Evolutionary conservation across 257 asterid genomes (phyloP).

Genomic region (Solanum pinnatisectum): DNA sequence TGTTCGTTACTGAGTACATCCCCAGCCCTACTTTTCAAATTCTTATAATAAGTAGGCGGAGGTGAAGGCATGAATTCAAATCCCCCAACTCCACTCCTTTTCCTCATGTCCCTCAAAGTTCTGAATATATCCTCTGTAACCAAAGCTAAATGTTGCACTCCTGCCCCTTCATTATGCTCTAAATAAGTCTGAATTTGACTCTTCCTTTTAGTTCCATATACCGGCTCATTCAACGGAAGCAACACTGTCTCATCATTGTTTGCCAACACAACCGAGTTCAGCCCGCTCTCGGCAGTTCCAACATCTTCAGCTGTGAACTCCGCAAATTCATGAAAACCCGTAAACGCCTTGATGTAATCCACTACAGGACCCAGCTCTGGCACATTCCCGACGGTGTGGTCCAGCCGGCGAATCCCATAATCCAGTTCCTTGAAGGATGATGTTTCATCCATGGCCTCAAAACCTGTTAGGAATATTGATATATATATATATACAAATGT

Average conservation of each 20-base stretch:
- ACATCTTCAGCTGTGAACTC: constrained; percentile 81
- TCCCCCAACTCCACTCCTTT: constrained; percentile 80
- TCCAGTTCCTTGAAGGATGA: constrained; percentile 40
- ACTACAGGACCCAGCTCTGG: constrained; percentile 51
- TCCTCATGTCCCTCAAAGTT: constrained; percentile 82
- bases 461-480: not conserved
- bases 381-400: constrained; percentile 90
- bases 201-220: constrained; percentile 79
- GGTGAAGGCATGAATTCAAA: constrained; percentile 96
- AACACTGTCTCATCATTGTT: constrained; percentile 69
- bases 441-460: constrained; percentile 21
- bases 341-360: constrained; percentile 54
- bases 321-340: constrained; percentile 90
- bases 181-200: constrained; percentile 93
- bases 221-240: constrained; percentile 81
- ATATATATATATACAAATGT: not conserved
- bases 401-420: constrained; percentile 70
- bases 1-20: constrained; percentile 70
- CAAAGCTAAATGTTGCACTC: constrained; percentile 90
- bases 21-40: constrained; percentile 58
- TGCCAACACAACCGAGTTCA: constrained; percentile 78
- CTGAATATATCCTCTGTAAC: constrained; percentile 60
- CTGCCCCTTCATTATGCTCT: constrained; percentile 96
- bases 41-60: constrained; percentile 68
- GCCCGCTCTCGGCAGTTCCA: constrained; percentile 82